phyloP scores from a whole-genome alignment of 352 stramenopile species.

The Globisporangium mamillatum region DNA sequence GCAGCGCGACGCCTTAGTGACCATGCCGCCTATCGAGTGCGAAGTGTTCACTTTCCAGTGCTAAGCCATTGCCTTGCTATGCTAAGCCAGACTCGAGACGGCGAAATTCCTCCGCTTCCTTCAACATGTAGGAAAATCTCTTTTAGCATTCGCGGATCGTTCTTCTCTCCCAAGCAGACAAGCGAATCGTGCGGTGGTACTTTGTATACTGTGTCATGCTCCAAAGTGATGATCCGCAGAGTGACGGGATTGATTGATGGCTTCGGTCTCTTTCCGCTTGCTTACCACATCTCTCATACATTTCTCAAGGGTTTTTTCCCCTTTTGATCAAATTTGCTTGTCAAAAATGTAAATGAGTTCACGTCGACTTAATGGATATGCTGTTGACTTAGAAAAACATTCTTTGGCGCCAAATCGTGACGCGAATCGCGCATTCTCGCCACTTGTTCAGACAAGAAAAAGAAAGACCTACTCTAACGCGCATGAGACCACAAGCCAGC shows the following conservation, averaged over 20 bases:
- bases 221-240: background rate
- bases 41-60: too few relatives aligned
- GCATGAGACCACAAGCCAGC: background rate
- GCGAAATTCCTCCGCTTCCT: background rate
- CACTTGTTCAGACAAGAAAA: background rate
- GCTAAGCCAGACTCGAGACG: background rate
- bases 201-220: background rate
- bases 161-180: background rate
- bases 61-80: too few relatives aligned
- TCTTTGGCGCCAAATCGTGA: background rate
- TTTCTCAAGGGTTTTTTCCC: background rate
- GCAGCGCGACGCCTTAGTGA: too few relatives aligned
- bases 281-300: background rate
- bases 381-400: background rate
- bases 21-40: too few relatives aligned
- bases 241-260: too few relatives aligned
- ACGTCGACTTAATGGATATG: background rate
- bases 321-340: background rate
- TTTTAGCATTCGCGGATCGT: constrained; percentile 7
- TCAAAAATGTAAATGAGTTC: background rate
- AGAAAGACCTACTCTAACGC: background rate
- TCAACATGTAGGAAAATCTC: background rate
- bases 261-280: too few relatives aligned
- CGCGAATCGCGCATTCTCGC: background rate
- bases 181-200: background rate